Conservation (phyloP, 805 yeast species). For the Schizosaccharomyces osmophilus region DNA sequence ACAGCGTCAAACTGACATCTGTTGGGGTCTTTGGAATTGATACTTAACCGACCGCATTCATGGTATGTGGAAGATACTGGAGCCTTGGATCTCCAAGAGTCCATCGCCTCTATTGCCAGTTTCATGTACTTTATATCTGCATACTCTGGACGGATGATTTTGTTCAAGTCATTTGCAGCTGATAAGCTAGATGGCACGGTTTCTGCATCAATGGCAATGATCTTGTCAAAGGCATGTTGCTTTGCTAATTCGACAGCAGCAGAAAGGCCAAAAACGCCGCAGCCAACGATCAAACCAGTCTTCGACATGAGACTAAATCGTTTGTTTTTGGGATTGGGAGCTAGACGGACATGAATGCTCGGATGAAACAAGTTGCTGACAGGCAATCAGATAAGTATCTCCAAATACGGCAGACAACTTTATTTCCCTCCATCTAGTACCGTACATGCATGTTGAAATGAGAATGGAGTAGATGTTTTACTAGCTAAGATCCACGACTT, state of each 20-base stretch:
- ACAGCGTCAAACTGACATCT: neutral
- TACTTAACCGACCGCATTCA: conserved; percentile 6
- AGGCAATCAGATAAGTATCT: too few species aligned
- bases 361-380: too few species aligned
- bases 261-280: conserved; percentile 31
- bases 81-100: neutral
- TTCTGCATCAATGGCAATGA: conserved; percentile 7
- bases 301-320: neutral
- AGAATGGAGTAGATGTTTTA: too few species aligned
- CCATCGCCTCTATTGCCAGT: conserved; percentile 23
- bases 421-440: too few species aligned
- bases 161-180: conserved; percentile 26
- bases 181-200: conserved; percentile 10
- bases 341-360: too few species aligned
- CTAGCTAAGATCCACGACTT: too few species aligned
- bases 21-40: conserved; percentile 5
- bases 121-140: conserved; percentile 20
- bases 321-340: too few species aligned
- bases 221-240: conserved; percentile 4
- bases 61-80: conserved; percentile 1
- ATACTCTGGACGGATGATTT: conserved; percentile 26
- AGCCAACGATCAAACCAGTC: conserved; percentile 21
- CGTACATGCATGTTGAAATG: too few species aligned
- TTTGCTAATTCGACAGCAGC: conserved; percentile 20
- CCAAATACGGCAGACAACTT: too few species aligned